Conservation (phyloP, 129 eudicot species). For the Smallanthus sonchifolius region DNA sequence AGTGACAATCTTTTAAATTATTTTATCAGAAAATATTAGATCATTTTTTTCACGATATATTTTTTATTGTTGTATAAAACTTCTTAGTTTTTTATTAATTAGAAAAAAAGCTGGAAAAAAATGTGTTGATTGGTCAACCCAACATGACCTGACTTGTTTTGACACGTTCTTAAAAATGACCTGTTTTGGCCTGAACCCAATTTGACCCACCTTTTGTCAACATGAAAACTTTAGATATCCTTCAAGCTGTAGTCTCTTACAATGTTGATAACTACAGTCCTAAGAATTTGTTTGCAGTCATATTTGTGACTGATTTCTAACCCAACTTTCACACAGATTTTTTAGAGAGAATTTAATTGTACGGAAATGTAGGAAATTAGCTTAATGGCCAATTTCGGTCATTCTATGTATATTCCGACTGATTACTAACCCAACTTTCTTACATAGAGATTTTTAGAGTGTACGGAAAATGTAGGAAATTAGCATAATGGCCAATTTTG, state of each 20-base stretch:
- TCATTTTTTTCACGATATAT: background rate
- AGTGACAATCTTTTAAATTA: background rate
- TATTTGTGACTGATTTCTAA: background rate
- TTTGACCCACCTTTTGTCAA: background rate
- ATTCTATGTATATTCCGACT: background rate
- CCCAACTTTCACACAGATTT: background rate
- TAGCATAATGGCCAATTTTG: background rate
- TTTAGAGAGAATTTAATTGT: background rate
- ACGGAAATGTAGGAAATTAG: background rate
- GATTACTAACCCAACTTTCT: background rate
- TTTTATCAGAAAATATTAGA: background rate
- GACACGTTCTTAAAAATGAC: background rate
- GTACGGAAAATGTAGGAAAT: background rate
- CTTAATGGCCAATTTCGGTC: background rate
- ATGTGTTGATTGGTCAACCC: background rate
- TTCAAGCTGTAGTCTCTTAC: slow-evolving; percentile 3
- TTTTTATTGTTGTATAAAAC: background rate
- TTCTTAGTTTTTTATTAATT: background rate
- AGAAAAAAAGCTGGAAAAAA: background rate
- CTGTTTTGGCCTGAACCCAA: background rate
- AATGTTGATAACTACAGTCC: background rate
- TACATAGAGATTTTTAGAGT: background rate
- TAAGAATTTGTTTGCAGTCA: slow-evolving; percentile 2
- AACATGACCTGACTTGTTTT: background rate
- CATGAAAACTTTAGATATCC: slow-evolving; percentile 1